These are phyloP conservation scores for Tephrocybe sp. DNA, from an alignment of 768 basidiomycete species.

Conservation along the genomic window DNA sequence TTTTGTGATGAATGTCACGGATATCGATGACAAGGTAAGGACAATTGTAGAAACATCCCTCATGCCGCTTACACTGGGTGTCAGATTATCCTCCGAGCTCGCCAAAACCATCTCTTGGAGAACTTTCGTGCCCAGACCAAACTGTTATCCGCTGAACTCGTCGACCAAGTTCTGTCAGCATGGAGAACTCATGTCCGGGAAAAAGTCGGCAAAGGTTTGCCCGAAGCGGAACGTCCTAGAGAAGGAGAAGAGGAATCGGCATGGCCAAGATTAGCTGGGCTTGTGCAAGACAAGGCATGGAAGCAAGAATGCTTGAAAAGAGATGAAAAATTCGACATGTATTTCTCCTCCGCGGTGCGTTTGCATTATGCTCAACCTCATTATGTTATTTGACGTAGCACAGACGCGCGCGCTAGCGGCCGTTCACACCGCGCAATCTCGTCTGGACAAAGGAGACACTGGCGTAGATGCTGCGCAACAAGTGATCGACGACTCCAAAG, in stretches of 20 bases:
- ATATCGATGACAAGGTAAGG: constrained; percentile 96
- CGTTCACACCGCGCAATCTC: constrained; percentile 46
- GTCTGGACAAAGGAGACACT: constrained; percentile 39
- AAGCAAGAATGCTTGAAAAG: constrained; percentile 68
- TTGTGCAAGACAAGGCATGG: constrained; percentile 58
- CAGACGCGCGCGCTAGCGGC: constrained; percentile 55
- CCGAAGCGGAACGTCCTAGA: constrained; percentile 43
- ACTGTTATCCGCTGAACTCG: constrained; percentile 54
- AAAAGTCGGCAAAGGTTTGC: constrained; percentile 65
- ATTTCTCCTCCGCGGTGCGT: constrained; percentile 77
- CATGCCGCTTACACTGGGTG: background rate
- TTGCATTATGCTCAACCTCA: constrained; percentile 13
- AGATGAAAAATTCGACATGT: constrained; percentile 93
- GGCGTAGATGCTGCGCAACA: constrained; percentile 45
- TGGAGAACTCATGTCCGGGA: constrained; percentile 67
- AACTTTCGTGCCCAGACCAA: constrained; percentile 56
- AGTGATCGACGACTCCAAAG: constrained; percentile 74
- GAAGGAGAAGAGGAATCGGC: constrained; percentile 47
- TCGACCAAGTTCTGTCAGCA: constrained; percentile 56
- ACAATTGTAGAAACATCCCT: constrained; percentile 10
- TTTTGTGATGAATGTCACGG: constrained; percentile 99
- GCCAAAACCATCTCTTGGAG: constrained; percentile 74
- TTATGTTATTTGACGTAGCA: constrained; percentile 18
- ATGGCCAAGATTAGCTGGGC: constrained; percentile 58
- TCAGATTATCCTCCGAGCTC: constrained; percentile 91